Evolutionary conservation across 2,329 filamentous ascomycete species (phyloP).

Genomic region (Mycosphaerella sp.): DNA sequence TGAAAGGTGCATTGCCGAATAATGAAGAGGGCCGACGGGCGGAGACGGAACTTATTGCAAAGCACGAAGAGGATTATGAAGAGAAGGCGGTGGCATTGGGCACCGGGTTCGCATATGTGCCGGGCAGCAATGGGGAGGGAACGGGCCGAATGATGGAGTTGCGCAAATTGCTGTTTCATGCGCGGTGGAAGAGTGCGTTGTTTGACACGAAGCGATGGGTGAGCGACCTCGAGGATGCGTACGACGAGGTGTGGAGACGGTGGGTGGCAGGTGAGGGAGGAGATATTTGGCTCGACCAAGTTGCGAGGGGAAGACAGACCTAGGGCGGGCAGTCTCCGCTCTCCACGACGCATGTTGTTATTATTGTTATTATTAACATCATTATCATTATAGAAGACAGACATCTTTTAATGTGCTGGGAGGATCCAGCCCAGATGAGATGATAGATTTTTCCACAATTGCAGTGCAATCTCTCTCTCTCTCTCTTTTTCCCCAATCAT

Average conservation of each 20-base stretch:
- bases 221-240: constrained; percentile 77
- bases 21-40: constrained; percentile 58
- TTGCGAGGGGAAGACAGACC: constrained; percentile 13
- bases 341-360: no score
- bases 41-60: constrained; percentile 68
- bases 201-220: constrained; percentile 95
- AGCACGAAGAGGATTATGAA: constrained; percentile 78
- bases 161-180: constrained; percentile 72
- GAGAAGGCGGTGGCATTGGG: constrained; percentile 64
- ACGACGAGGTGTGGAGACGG: constrained; percentile 77
- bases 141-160: constrained; percentile 69
- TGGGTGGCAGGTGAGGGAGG: constrained; percentile 86
- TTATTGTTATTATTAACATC: no score
- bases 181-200: constrained; percentile 76
- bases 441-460: no score
- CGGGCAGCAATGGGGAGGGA: constrained; percentile 26
- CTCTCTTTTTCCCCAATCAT: no score
- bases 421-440: no score
- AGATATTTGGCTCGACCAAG: constrained; percentile 69
- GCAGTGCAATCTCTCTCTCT: no score
- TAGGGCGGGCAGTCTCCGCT: not conserved
- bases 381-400: no score
- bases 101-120: constrained; percentile 54
- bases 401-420: no score
- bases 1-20: constrained; percentile 79